A percentile compares a stretch with the other conserved stretches of the same genome.
Evolutionary conservation across 805 yeast genomes (phyloP).

Genomic region (Saccharomycopsis amapae): DNA sequence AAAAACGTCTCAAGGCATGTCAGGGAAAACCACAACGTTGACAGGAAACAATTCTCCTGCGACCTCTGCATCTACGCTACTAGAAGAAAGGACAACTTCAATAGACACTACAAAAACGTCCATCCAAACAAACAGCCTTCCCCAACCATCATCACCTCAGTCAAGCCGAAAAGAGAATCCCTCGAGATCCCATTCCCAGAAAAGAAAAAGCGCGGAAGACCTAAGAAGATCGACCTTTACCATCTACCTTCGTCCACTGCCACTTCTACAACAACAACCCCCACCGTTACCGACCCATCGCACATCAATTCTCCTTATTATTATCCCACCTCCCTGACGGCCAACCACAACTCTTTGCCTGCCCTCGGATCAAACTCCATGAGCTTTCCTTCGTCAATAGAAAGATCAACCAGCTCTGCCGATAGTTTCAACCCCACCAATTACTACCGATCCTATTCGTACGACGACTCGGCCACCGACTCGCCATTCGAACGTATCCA

Average conservation of each 20-base stretch:
- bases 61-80: neutral
- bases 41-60: neutral
- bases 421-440: too few relatives aligned
- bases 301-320: too few relatives aligned
- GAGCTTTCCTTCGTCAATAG: too few relatives aligned
- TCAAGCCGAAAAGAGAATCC: neutral
- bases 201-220: neutral
- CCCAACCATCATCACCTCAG: too few relatives aligned
- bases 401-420: too few relatives aligned
- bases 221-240: neutral
- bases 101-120: neutral
- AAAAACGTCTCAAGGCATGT: neutral
- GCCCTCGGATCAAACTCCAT: too few relatives aligned
- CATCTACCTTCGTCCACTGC: neutral
- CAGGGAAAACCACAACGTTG: neutral
- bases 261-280: neutral
- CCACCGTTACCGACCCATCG: neutral
- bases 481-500: too few relatives aligned
- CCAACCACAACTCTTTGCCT: too few relatives aligned
- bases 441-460: too few relatives aligned
- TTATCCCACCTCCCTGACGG: too few relatives aligned
- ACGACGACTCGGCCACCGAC: too few relatives aligned
- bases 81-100: conserved; percentile 1
- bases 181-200: neutral
- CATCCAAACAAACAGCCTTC: too few relatives aligned